Conservation (phyloP, 139 green algal genomes). For the Nannochloris sp. region DNA sequence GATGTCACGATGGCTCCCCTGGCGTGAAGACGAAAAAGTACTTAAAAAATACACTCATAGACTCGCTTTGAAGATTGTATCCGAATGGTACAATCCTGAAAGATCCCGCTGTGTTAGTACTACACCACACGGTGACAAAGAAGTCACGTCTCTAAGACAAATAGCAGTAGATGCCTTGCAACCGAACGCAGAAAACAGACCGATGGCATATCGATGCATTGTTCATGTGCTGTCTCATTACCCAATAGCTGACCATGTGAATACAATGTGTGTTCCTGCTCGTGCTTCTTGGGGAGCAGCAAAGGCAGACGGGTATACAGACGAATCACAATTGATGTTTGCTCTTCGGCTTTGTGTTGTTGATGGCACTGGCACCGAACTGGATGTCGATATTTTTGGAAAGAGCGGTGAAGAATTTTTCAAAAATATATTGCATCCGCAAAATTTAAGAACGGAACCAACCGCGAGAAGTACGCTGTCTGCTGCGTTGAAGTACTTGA, state of each 20-base stretch:
- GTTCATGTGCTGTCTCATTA: constrained; percentile 16
- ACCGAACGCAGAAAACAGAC: background rate
- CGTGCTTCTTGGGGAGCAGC: background rate
- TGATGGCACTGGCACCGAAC: constrained; percentile 21
- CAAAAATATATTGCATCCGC: background rate
- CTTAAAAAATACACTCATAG: too few species aligned
- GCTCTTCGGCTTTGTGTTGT: constrained; percentile 23
- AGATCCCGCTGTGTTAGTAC: background rate
- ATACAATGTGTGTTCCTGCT: background rate
- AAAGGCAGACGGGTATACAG: background rate
- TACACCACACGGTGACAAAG: background rate
- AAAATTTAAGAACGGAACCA: background rate
- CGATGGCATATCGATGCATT: constrained; percentile 10
- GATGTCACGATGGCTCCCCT: constrained; percentile 17
- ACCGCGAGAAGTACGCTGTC: background rate
- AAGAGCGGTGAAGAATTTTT: constrained; percentile 29
- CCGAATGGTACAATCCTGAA: background rate
- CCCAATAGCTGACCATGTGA: constrained; percentile 8
- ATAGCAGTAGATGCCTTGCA: background rate
- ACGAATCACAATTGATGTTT: constrained; percentile 6
- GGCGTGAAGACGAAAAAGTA: constrained; percentile 3
- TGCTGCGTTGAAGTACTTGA: background rate
- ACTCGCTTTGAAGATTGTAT: constrained; percentile 11
- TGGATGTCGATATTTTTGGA: constrained; percentile 30
- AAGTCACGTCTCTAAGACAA: constrained; percentile 12